Evolutionary conservation across 192 early-diverging fungal species (phyloP), one percentile per base, ranked within the genome.

Genomic region (Mortierella claussenii): DNA sequence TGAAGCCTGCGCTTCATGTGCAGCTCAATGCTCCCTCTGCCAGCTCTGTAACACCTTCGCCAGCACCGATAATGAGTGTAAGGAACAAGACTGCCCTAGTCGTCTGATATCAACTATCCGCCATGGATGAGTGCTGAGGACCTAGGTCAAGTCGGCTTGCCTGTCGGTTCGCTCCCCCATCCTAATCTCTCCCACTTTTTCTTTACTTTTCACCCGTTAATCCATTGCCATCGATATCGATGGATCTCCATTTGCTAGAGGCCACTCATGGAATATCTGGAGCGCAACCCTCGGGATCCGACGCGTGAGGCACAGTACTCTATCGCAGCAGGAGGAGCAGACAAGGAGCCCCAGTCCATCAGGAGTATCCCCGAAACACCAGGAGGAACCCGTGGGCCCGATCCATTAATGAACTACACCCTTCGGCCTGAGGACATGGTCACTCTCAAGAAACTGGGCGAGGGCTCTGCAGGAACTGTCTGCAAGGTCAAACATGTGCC

Each of bases 381-480:
- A 34, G 66, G 78, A 33, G 66, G 57, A 46, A 74, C 66, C 52
- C 55, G 57, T 43, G 59, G 49, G 33, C 67, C 65, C 11, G 71
- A 66, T 47, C 68, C 74, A 13, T 43, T 64, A 32, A 65, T 60
- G 63, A 79, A 62, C 51, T 65, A 73, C 51, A 69, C 56, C 15
- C 67, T 83, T n/a, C 63, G 73, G 12, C 80, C 86, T 49, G 87
- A 89, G 71, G 95, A 96, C 76, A 87, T 98, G 58, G 80, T 87
- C 30, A 84, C 90, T 11, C 68, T 93, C 45, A 68, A 84, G 18
- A 91, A 94, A 65, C 81, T 99, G 36, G 98, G 98, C 43, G 93
- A 96, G 32, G 97, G 97, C 3, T 92, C 92, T 27, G 95, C 95
- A 44, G 80, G 80, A 21, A 96, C 96, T 1, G 98, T 99, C 27